Evolutionary conservation across 176 grass and related monocot genomes (phyloP), one percentile per base, ranked within the genome.

Genomic region (Eragrostis curvula): DNA sequence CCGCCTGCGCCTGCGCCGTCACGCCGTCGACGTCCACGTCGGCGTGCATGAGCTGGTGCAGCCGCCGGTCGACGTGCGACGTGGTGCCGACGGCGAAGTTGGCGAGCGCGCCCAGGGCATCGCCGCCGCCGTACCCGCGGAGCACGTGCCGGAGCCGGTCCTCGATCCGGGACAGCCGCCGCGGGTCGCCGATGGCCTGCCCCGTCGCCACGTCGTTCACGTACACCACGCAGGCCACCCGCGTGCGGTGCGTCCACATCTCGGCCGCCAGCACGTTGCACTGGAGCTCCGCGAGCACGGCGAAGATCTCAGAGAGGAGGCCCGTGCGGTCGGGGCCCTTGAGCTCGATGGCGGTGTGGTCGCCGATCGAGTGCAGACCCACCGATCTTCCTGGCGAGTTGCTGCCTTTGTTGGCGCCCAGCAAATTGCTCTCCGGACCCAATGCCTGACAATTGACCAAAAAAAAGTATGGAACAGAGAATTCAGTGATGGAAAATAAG

Each of bases 21-120:
- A 21, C 28, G 75, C 29, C 48, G 30, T 51, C 85, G 2, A 48
- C 56, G 23, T 99, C 96, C 80, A 91, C 83, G 76, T 99, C 93
- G 66, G 90, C 91, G 79, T 93, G 86, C 96, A 99, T 99, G 61
- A 99, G 80, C 84, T 98, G 96, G 88, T 99, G 96, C 36, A 99
- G 85, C 11, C 96, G 92, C 12, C 96, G 86, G 80, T 99, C 96
- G 1, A 96, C 82, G 83, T 94, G 78, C 78, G 78, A 40, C 65
- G 96, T 88, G 3, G 88, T 80, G 0, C 77, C 89, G 40, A 71
- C 71, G 23, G 96, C 62, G 89, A 99, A 96, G 79, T 72, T 98
- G 70, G 93, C 86, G 74, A 51, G 84, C 52, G 85, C 84, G 24
- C 81, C 88, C 71, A 75, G 16, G 8, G 48, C 85, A 52, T 74